These are phyloP conservation scores for Bolboschoenus planiculmis DNA, from an alignment of 176 grass and related monocot genomes.

Conservation along the genomic window DNA sequence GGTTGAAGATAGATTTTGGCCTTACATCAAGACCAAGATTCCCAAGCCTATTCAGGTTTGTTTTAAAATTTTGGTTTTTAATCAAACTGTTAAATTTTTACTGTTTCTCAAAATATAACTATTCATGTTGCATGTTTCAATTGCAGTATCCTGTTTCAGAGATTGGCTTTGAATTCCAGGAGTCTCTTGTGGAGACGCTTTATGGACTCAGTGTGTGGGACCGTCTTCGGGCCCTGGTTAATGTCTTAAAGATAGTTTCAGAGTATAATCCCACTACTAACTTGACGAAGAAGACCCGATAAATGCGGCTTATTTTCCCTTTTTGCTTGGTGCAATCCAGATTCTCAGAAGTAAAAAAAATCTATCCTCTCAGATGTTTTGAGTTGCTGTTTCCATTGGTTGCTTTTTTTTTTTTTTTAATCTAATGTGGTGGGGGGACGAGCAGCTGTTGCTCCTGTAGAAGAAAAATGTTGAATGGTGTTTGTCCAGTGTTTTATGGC, in stretches of 20 bases:
- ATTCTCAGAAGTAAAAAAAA: background rate
- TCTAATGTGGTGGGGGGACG: background rate
- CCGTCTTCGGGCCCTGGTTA: conserved; percentile 59
- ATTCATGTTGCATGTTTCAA: background rate
- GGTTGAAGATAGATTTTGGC: conserved; percentile 94
- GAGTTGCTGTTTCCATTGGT: background rate
- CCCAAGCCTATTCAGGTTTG: conserved; percentile 93
- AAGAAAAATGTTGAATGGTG: background rate
- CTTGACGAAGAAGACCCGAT: conserved; percentile 43
- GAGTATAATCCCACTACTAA: conserved; percentile 44
- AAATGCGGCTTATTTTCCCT: conserved; percentile 4
- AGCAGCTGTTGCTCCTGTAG: background rate
- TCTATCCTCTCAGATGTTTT: background rate
- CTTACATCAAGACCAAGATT: conserved; percentile 81
- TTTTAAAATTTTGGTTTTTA: background rate
- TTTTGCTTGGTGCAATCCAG: background rate
- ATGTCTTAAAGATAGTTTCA: conserved; percentile 67
- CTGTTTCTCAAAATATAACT: conserved; percentile 2
- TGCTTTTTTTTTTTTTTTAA: background rate
- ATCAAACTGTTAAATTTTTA: background rate
- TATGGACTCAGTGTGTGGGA: conserved; percentile 82
- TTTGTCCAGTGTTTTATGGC: background rate
- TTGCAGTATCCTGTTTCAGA: conserved; percentile 80
- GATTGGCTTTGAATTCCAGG: conserved; percentile 87
- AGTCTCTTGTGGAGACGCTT: conserved; percentile 72